Base-by-base conservation (phyloP, 1,284 basidiomycete genomes). In the Heterobasidion annosum region DNA sequence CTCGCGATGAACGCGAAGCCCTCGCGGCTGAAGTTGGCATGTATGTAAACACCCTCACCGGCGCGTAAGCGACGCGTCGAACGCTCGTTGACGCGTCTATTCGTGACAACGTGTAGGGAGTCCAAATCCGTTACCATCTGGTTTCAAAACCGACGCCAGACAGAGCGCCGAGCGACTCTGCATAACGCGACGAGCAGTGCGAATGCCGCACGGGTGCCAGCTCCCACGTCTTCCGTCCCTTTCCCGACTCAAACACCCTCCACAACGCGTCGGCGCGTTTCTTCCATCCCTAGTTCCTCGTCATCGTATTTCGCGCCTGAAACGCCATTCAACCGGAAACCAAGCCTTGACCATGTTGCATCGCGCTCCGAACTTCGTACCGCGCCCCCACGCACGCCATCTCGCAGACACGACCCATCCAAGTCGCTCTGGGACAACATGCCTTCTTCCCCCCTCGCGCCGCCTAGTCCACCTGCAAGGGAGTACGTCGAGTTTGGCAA, bases 111-210 rank as follows among this genome's bases (percentile, higher is more conserved):
- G 40, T 54, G 15, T 61, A 89, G 86, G 76, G 85, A 88, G 67
- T 74, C 79, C 37, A 87, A 87, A 61, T 85, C 84, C 1, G 85
- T 89, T 19, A 89, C 85, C 3, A 84, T 88, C 51, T 89, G 86
- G 86, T 88, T 89, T 70, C 86, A 88, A 66, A 89, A 89, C 67
- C 88, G 87, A 67, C 82, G 86, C 9, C 86, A 89, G 65, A 84
- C 79, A 44, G 85, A 87, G 62, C 82, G 85, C 57, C 81, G 80
- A 62, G 74, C 76, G 45, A 74, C 78, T n/a, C 69, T 80, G 56
- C 70, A 74, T 61, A 73, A 70, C 55, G 64, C 70, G 34, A 67
- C 63, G 55, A n/a, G n/a, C 16, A 32, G 18, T 12, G 19, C 35
- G 64, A 59, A 33, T 50, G 56, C 34, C 46, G 60, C 60, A 66